Evolutionary conservation across 2,329 filamentous ascomycete genomes (phyloP), one percentile per base, ranked within the genome.

Genomic region (Graphilbum sp.): DNA sequence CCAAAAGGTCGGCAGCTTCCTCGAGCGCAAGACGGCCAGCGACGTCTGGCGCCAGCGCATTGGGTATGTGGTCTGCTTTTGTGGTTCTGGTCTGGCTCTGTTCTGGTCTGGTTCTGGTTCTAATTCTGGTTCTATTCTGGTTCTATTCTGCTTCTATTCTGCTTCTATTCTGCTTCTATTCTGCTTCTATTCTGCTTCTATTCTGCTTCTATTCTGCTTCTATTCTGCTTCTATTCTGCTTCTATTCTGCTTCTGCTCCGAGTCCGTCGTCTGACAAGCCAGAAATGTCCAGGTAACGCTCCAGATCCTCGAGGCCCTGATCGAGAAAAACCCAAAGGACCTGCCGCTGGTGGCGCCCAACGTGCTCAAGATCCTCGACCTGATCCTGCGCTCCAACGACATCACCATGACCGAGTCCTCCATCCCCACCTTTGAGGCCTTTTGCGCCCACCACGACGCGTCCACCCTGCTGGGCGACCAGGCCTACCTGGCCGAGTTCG

Each of bases 281-380:
- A 90, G 84, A 48, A 92, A 92, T 64, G 83, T 94, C 41, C 85
- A 93, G 57, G 86, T 98, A 46, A 95, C 87, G 3, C 75, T 98
- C 42, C 82, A 92, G 57, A 95, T 98, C 49, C 68, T 95, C 47
- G 77, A 79, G 43, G 85, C 87, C 34, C 69, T 98, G 50, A 86
- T 96, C 57, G 87, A 96, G 54, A 95, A 95, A 61, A 74, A 84
- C 32, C 81, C 85, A 43, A 81, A 87, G 54, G 87, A 95, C 55
- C 74, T 95, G 35, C 82, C 85, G 37, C 75, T 98, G 37, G 93
- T 93, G 54, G 85, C 85, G 35, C 72, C 73, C 45, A 84, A 82
- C 51, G 76, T 95, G 40, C 73, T 96, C 53, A 82, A 79, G 49
- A 81, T 95, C 46, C 72, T 96, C 52, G 75, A 79, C 46, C 78